These are phyloP conservation scores for Rostrohypoxylon terebratum DNA, from an alignment of 495 filamentous ascomycete genomes.

Conservation along the genomic window DNA sequence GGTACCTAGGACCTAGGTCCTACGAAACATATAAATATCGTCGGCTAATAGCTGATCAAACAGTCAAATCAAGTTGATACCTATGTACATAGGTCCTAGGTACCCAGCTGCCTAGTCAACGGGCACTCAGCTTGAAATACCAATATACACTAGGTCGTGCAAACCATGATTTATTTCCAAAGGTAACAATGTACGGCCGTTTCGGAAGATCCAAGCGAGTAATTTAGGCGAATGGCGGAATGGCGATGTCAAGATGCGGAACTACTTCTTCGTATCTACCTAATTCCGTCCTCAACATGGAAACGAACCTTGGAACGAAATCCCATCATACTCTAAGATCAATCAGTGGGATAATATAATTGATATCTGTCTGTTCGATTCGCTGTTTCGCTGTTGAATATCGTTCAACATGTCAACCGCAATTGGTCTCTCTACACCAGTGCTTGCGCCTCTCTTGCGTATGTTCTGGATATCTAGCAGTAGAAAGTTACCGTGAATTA, in stretches of 20 bases:
- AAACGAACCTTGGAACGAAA: neutral
- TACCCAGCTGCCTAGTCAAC: too few species aligned
- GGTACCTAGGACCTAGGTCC: too few species aligned
- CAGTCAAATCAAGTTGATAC: too few species aligned
- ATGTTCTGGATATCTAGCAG: constrained; percentile 15
- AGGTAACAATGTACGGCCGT: constrained; percentile 2
- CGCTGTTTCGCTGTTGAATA: neutral
- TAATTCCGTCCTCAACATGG: neutral
- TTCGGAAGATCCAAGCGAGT: constrained; percentile 7
- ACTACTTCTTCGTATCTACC: neutral
- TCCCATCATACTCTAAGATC: neutral
- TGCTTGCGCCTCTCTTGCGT: constrained; percentile 38
- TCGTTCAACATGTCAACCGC: constrained; percentile 27
- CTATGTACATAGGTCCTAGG: too few species aligned
- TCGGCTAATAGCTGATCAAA: too few species aligned
- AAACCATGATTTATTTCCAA: neutral
- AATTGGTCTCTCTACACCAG: constrained; percentile 20
- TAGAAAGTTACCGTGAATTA: neutral
- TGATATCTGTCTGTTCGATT: neutral
- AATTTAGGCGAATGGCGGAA: constrained; percentile 19
- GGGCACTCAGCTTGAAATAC: neutral
- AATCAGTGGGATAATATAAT: neutral
- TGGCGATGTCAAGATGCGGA: constrained; percentile 12
- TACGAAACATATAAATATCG: too few species aligned
- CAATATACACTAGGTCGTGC: neutral